Conservation (phyloP, 2,329 filamentous ascomycete species). For the Chrysoporthe puriensis region DNA sequence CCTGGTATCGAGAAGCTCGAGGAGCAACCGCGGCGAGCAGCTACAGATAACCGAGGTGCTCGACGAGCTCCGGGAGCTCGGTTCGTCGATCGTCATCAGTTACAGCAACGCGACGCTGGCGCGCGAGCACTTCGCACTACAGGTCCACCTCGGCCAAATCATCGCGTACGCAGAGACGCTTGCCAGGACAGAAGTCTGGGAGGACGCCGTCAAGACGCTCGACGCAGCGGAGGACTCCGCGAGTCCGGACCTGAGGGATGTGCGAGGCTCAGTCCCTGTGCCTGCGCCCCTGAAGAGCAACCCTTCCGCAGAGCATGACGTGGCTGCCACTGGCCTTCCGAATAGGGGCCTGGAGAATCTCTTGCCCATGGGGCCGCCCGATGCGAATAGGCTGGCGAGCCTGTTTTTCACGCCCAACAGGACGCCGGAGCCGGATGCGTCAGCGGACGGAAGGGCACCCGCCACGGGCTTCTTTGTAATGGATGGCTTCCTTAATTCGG, state of each 20-base stretch:
- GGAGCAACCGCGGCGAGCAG: slow-evolving; percentile 14
- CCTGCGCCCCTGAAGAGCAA: slow-evolving; percentile 5
- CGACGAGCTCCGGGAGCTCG: slow-evolving; percentile 21
- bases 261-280: slow-evolving; percentile 3
- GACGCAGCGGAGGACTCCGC: slow-evolving; percentile 7
- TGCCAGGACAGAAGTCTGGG: slow-evolving; percentile 20
- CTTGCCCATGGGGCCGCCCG: not conserved
- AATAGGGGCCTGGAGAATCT: slow-evolving; percentile 3
- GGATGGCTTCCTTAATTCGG: slow-evolving; percentile 19
- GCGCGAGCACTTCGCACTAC: slow-evolving; percentile 27
- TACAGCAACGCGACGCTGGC: slow-evolving; percentile 27
- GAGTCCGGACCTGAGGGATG: not conserved
- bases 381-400: slow-evolving; percentile 2
- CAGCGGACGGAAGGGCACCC: not conserved
- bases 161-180: slow-evolving; percentile 22
- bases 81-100: slow-evolving; percentile 25
- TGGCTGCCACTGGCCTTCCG: not conserved
- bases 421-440: slow-evolving; percentile 3
- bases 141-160: slow-evolving; percentile 27
- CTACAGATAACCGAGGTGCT: slow-evolving; percentile 22
- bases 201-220: slow-evolving; percentile 22
- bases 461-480: slow-evolving; percentile 20
- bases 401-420: slow-evolving; percentile 8
- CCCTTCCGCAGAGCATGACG: not conserved
- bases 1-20: slow-evolving; percentile 17